Evolutionary conservation across 495 filamentous ascomycete genomes (phyloP).

Genomic region (Podospora pseudocomata): DNA sequence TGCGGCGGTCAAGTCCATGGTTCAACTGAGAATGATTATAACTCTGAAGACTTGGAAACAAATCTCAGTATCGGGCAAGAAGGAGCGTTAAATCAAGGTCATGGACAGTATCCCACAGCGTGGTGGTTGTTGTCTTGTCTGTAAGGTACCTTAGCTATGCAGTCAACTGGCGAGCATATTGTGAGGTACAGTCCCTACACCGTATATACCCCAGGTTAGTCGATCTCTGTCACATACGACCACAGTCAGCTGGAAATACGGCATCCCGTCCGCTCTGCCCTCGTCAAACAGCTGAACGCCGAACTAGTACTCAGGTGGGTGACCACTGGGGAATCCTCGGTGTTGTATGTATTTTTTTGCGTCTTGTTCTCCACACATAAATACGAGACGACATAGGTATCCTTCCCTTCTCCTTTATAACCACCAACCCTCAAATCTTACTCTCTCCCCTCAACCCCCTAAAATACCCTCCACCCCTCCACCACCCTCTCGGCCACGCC

Average conservation of each 20-base stretch:
- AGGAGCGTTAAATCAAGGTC: too few species aligned
- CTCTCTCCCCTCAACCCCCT: constrained; percentile 5
- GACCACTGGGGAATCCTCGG: not conserved
- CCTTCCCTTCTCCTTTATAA: not conserved
- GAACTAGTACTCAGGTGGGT: not conserved
- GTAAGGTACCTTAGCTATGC: too few species aligned
- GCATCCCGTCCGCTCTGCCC: not conserved
- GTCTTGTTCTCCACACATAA: too few species aligned
- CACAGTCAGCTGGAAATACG: not conserved
- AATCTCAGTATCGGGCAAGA: too few species aligned
- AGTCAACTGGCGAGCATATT: too few species aligned
- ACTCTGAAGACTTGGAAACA: too few species aligned
- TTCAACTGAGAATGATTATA: too few species aligned
- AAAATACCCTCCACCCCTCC: constrained; percentile 27
- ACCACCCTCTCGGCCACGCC: constrained; percentile 43
- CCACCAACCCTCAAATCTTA: constrained; percentile 11
- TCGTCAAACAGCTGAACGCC: not conserved
- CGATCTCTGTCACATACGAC: not conserved
- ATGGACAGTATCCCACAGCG: too few species aligned
- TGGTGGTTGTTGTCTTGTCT: too few species aligned
- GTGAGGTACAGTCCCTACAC: not conserved
- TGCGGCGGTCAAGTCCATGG: too few species aligned
- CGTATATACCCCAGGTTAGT: not conserved
- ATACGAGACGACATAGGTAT: too few species aligned
- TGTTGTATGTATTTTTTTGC: not conserved